Conservation (phyloP, 768 basidiomycete genomes). For the Lactifluus piperatus region DNA sequence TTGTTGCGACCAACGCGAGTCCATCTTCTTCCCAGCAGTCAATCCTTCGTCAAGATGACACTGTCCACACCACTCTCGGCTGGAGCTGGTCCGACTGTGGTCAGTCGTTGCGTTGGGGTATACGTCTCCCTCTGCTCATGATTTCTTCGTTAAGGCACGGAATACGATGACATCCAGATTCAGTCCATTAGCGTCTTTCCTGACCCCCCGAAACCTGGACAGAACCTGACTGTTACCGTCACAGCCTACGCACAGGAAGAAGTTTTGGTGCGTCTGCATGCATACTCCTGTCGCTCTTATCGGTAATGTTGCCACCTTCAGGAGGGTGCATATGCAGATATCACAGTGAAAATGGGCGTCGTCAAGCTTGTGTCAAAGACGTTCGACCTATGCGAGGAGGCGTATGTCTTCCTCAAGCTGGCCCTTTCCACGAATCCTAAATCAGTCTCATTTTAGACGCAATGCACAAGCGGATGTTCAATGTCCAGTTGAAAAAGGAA, state of each 20-base stretch:
- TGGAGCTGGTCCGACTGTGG: slow-evolving; percentile 76
- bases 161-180: slow-evolving; percentile 46
- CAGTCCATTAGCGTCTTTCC: slow-evolving; percentile 67
- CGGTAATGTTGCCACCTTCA: slow-evolving; percentile 26
- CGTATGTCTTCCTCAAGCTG: slow-evolving; percentile 45
- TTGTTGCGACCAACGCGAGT: slow-evolving; percentile 23
- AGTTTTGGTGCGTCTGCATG: slow-evolving; percentile 49
- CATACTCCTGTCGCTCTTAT: background rate
- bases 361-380: slow-evolving; percentile 78
- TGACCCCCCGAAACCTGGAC: slow-evolving; percentile 83
- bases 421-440: background rate
- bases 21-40: slow-evolving; percentile 27
- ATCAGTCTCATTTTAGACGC: slow-evolving; percentile 36
- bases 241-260: slow-evolving; percentile 45
- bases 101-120: slow-evolving; percentile 31
- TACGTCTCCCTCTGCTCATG: slow-evolving; percentile 4
- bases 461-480: slow-evolving; percentile 67
- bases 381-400: slow-evolving; percentile 91
- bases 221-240: slow-evolving; percentile 81
- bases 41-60: slow-evolving; percentile 23
- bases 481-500: slow-evolving; percentile 74
- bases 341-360: slow-evolving; percentile 86
- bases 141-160: slow-evolving; percentile 32
- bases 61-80: slow-evolving; percentile 32
- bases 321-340: slow-evolving; percentile 89